Base-by-base conservation (phyloP, 2,329 filamentous ascomycete species). In the Epicoccum nigrum region DNA sequence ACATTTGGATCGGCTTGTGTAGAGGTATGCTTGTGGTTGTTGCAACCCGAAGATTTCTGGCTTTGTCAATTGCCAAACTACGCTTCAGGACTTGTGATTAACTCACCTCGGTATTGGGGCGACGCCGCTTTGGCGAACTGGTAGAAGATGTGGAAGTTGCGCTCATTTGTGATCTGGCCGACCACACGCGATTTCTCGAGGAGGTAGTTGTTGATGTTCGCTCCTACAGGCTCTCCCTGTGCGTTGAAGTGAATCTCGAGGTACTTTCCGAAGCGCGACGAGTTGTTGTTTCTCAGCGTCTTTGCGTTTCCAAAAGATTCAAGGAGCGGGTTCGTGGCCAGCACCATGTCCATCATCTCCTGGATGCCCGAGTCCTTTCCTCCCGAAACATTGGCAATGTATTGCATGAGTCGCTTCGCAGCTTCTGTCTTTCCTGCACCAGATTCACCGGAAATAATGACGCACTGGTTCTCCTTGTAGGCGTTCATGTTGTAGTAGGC, bases 401-500 rank as follows among this genome's bases (percentile, higher is more conserved):
- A 99, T 77, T 99, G 94, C 93, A 99, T 99, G 68, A 99, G 89
- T 66, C 93, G 88, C 83, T 99, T 97, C 54, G 94, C 94, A 4
- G 94, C 94, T 76, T 99, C 94, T 12, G 94, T 99, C 82, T 99
- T 99, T 73, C 94, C 94, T 27, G 94, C 94, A 71, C 94, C 94
- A 2, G 94, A 97, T 77, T 99, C 94, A 71, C 94, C 94, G 4
- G 94, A 97, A 65, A 99, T 99, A 75, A 99, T 99, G 63, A 99
- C 93, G 78, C 94, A 97, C 75, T 99, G 94, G 78, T 97, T 97
- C 65, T 97, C 94, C 69, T 91, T 91, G 81, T 99, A 99, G 38
- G 92, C 93, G 75, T 97, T 97, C 94, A 99, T 97, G 80, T 99
- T 97, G 80, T 97, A 97, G 80, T 99, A 99, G 47, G 92, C 77